Base-by-base conservation (phyloP, 108 stramenopile genomes). In the Nannochloropsis salina region DNA sequence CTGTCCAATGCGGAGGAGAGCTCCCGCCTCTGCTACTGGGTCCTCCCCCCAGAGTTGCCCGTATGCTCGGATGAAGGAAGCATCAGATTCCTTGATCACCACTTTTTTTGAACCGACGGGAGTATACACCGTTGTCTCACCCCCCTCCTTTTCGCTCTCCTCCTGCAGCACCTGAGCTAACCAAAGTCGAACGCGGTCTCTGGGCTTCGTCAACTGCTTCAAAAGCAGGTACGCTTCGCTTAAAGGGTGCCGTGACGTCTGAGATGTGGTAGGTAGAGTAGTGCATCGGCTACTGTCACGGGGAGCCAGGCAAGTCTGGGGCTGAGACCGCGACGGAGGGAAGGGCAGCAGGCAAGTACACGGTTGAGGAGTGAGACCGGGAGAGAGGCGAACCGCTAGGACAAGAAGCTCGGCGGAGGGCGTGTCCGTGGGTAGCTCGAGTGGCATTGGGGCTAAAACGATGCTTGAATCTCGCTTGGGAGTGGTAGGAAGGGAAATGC, bases 1-100 rank as follows among this genome's bases (percentile, higher is more conserved):
- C 4, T 74, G 61, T 6, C n/a, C 61, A 6, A 74, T n/a, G 61
- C 61, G 61, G 61, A 74, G 15, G 20, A 74, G n/a, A n/a, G 61
- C 61, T n/a, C 20, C 61, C 61, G n/a, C 61, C n/a, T 74, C 61
- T 3, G 61, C 61, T n/a, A 74, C 61, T n/a, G 61, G 61, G 61
- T 74, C 61, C n/a, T 74, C 61, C 61, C 61, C 61, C 61, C 61
- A 74, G 20, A 74, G 61, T 74, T n/a, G 61, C 20, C 61, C 61
- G 8, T 74, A 74, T n/a, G 15, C 20, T n/a, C 61, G 61, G n/a
- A 74, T 74, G n/a, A 74, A 74, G 8, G 20, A 8, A 0, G 61
- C n/a, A 8, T 74, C 61, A n/a, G 61, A 74, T n/a, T 74, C 61
- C 61, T 74, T 74, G 4, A 74, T 74, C 2, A 74, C 61, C n/a